Evolutionary conservation across 1,284 basidiomycete genomes (phyloP).

Genomic region (Austropuccinia psidii): DNA sequence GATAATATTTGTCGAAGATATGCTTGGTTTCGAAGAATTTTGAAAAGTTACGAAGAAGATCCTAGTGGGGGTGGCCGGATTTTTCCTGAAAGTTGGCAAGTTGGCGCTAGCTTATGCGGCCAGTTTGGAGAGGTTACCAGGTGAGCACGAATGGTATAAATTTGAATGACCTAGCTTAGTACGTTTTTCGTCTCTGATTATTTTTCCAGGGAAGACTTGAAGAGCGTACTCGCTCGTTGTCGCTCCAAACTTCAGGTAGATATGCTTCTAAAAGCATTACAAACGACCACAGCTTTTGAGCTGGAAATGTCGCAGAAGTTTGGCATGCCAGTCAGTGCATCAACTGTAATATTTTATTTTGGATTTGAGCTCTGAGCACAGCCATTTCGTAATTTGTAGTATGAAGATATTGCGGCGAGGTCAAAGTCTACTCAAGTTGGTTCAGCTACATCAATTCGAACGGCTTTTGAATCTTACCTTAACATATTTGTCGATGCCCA

Average conservation of each 20-base stretch:
- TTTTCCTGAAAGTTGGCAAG: constrained; percentile 74
- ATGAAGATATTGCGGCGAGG: constrained; percentile 47
- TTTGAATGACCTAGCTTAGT: background rate
- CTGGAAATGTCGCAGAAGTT: constrained; percentile 53
- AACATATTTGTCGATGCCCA: constrained; percentile 91
- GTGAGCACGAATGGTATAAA: constrained; percentile 49
- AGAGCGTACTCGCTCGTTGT: constrained; percentile 51
- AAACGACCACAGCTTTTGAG: constrained; percentile 80
- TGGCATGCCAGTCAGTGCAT: constrained; percentile 28
- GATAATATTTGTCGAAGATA: constrained; percentile 91
- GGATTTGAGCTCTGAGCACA: too few species aligned
- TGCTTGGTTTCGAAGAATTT: constrained; percentile 89
- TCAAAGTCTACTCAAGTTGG: constrained; percentile 41
- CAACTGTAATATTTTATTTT: background rate
- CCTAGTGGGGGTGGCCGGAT: constrained; percentile 56
- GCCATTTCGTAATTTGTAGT: constrained; percentile 42
- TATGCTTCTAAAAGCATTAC: constrained; percentile 70
- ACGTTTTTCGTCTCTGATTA: background rate
- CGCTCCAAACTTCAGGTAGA: constrained; percentile 63
- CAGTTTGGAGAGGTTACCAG: constrained; percentile 80
- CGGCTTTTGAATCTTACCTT: constrained; percentile 85
- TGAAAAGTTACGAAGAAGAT: constrained; percentile 80
- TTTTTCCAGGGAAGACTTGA: constrained; percentile 48
- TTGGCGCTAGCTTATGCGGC: constrained; percentile 67
- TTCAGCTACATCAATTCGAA: constrained; percentile 61